Evolutionary conservation across 1,284 basidiomycete genomes (phyloP).

Genomic region (Fomitopsis betulina): DNA sequence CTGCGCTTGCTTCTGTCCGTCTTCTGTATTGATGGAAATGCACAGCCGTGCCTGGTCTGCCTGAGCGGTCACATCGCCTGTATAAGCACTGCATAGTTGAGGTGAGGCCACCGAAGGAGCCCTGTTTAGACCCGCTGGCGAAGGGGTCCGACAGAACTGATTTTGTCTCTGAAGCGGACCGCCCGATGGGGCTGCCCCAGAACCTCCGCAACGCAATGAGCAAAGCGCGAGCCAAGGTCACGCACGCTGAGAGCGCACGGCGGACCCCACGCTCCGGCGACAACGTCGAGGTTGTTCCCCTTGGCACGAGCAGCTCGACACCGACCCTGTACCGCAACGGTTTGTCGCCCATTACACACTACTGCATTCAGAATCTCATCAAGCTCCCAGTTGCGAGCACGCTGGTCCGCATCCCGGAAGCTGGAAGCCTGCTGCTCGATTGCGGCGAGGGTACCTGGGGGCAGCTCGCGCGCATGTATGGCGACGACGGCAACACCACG

Average conservation of each 20-base stretch:
- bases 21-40: not conserved
- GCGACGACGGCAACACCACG: constrained; percentile 36
- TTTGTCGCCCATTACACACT: constrained; percentile 26
- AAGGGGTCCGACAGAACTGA: constrained; percentile 47
- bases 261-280: constrained; percentile 40
- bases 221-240: constrained; percentile 6
- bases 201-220: constrained; percentile 24
- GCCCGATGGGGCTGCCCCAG: constrained; percentile 33
- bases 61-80: constrained; percentile 40
- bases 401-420: constrained; percentile 62
- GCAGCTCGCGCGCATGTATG: constrained; percentile 80
- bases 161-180: constrained; percentile 29
- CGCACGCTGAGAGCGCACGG: constrained; percentile 1
- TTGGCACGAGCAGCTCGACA: constrained; percentile 87
- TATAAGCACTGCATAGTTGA: constrained; percentile 32
- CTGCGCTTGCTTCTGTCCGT: not conserved
- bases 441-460: constrained; percentile 91
- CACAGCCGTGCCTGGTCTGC: constrained; percentile 45
- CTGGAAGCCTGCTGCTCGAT: constrained; percentile 81
- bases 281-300: constrained; percentile 68
- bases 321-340: constrained; percentile 86
- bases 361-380: not conserved
- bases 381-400: constrained; percentile 64
- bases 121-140: constrained; percentile 26
- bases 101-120: constrained; percentile 45